A percentile compares a stretch with the other conserved stretches of the same genome.
These are phyloP conservation scores for Lyophyllum semitale DNA, from an alignment of 768 basidiomycete genomes.

Conservation along the genomic window DNA sequence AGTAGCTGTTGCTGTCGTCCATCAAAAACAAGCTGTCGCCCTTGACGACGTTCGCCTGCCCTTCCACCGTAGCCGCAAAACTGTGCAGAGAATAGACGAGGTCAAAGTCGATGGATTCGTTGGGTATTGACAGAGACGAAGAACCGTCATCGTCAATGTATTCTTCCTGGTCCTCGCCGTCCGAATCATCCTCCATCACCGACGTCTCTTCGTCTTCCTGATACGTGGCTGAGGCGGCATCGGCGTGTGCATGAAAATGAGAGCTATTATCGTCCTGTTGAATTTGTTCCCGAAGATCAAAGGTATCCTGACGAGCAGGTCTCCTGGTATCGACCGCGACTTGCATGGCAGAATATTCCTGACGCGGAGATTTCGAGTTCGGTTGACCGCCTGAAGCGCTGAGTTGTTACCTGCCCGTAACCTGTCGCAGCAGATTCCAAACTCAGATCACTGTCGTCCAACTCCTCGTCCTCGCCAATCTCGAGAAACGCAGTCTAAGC, in stretches of 20 bases:
- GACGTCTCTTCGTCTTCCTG: constrained; percentile 77
- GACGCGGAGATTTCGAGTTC: too few relatives aligned
- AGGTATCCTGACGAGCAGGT: constrained; percentile 56
- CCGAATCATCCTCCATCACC: constrained; percentile 83
- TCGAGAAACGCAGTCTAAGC: too few relatives aligned
- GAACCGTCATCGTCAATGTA: constrained; percentile 75
- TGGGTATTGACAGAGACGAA: constrained; percentile 83
- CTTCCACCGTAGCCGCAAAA: constrained; percentile 97
- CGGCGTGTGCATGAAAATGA: constrained; percentile 43
- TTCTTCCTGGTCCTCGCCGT: constrained; percentile 70
- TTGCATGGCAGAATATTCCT: constrained; percentile 4
- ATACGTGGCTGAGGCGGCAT: constrained; percentile 44
- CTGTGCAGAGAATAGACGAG: constrained; percentile 93
- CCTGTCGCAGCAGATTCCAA: too few relatives aligned
- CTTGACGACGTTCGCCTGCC: constrained; percentile 98
- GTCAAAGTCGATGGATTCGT: constrained; percentile 92
- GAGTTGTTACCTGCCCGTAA: too few relatives aligned
- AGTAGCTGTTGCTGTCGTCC: constrained; percentile 99
- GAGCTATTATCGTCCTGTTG: constrained; percentile 44
- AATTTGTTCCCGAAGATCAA: constrained; percentile 71
- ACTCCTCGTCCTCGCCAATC: too few relatives aligned
- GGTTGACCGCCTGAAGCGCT: too few relatives aligned
- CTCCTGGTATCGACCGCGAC: constrained; percentile 29
- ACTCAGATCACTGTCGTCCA: too few relatives aligned
- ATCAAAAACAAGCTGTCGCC: constrained; percentile 95